Conservation (phyloP, 306 rosid genomes). For the Pterocarpus santalinus region DNA sequence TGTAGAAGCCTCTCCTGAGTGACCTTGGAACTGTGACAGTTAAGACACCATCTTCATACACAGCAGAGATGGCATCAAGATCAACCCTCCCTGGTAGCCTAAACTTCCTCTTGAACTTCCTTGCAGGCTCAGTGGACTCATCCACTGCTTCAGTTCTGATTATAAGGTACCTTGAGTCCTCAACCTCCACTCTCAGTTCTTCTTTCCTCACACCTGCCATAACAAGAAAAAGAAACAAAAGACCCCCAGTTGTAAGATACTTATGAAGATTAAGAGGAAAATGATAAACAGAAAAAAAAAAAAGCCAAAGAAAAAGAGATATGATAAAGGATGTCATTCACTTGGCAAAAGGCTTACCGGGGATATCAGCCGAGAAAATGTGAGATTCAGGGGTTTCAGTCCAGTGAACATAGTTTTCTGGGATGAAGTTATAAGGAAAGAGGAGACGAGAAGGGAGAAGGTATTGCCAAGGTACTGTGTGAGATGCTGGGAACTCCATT, state of each 20-base stretch:
- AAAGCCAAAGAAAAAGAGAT: not conserved
- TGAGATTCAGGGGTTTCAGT: constrained; percentile 76
- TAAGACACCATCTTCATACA: constrained; percentile 74
- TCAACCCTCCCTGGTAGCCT: constrained; percentile 71
- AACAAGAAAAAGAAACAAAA: not conserved
- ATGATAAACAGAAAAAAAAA: not conserved
- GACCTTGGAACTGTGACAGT: constrained; percentile 72
- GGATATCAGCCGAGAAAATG: constrained; percentile 76
- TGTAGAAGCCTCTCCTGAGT: constrained; percentile 59
- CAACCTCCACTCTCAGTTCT: constrained; percentile 80
- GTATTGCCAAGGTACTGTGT: constrained; percentile 50
- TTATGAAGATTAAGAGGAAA: not conserved
- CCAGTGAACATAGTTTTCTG: constrained; percentile 80
- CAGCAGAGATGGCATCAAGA: constrained; percentile 67
- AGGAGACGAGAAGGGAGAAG: constrained; percentile 62
- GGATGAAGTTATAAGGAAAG: constrained; percentile 62
- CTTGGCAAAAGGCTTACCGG: constrained; percentile 54
- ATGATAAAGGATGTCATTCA: not conserved
- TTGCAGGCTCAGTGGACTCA: constrained; percentile 54
- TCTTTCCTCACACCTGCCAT: constrained; percentile 75
- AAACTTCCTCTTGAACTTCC: constrained; percentile 77
- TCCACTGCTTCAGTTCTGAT: constrained; percentile 70
- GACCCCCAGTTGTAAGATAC: not conserved
- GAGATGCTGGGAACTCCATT: constrained; percentile 64
- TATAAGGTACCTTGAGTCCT: constrained; percentile 74